phyloP scores from a whole-genome alignment of 495 filamentous ascomycete genomes.

The Mytilinidion resinicola region DNA sequence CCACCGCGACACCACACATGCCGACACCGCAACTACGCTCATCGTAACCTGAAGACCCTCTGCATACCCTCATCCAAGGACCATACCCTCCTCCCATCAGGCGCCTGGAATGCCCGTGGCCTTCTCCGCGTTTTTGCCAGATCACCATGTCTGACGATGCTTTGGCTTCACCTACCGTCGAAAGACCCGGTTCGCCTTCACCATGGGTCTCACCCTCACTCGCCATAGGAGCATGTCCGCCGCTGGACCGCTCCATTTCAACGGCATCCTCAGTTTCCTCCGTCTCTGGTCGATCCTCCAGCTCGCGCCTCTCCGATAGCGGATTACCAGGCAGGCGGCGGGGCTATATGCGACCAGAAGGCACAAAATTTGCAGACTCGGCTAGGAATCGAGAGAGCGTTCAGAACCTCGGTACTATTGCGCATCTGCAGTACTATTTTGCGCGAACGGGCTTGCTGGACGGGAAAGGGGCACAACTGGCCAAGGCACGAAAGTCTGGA shows the following conservation, averaged over 20 bases:
- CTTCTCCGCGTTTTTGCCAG: background rate
- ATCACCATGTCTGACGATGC: constrained; percentile 2
- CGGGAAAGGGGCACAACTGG: constrained; percentile 81
- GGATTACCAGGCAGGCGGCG: constrained; percentile 53
- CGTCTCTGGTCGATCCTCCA: constrained; percentile 51
- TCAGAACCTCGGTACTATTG: constrained; percentile 91
- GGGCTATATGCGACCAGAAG: constrained; percentile 86
- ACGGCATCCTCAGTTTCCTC: constrained; percentile 67
- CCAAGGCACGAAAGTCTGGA: constrained; percentile 54
- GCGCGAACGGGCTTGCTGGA: constrained; percentile 89
- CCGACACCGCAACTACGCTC: no score
- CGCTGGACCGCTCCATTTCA: constrained; percentile 68
- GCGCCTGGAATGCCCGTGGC: background rate
- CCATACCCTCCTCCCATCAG: no score
- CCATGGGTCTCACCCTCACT: constrained; percentile 61
- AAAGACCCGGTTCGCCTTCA: constrained; percentile 49
- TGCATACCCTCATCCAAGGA: no score
- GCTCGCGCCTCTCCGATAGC: constrained; percentile 47
- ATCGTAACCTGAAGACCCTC: no score
- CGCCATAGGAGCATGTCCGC: constrained; percentile 56
- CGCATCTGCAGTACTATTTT: constrained; percentile 97
- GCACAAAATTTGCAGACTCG: constrained; percentile 83
- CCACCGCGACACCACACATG: no score
- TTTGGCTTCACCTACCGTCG: constrained; percentile 22
- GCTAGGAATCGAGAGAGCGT: constrained; percentile 87